Conservation (phyloP, 495 filamentous ascomycete species). For the Daldinia vernicosa region DNA sequence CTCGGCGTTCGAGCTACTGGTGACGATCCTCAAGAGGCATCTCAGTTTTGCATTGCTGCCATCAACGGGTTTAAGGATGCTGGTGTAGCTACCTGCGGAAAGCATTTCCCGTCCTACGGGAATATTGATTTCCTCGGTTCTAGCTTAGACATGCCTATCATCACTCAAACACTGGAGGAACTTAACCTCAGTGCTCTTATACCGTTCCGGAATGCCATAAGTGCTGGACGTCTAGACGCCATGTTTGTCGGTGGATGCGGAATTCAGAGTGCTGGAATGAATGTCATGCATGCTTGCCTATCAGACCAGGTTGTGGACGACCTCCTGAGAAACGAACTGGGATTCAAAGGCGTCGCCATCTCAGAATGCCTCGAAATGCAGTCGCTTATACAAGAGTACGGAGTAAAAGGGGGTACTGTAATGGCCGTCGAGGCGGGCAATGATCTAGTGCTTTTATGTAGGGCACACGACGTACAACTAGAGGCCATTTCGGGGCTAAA, state of each 20-base stretch:
- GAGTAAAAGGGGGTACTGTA: slow-evolving; percentile 88
- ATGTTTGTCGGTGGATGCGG: slow-evolving; percentile 95
- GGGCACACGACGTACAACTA: slow-evolving; percentile 83
- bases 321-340: slow-evolving; percentile 79
- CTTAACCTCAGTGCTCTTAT: slow-evolving; percentile 83
- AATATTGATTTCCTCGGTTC: slow-evolving; percentile 92
- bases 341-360: slow-evolving; percentile 89
- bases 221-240: slow-evolving; percentile 77
- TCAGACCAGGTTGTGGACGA: slow-evolving; percentile 91
- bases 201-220: slow-evolving; percentile 86
- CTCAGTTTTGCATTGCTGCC: slow-evolving; percentile 83
- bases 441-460: slow-evolving; percentile 84
- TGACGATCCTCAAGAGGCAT: slow-evolving; percentile 90
- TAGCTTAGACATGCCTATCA: slow-evolving; percentile 85
- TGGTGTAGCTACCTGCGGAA: slow-evolving; percentile 84
- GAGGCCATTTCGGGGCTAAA: slow-evolving; percentile 88
- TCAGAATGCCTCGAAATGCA: slow-evolving; percentile 98
- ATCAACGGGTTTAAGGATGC: slow-evolving; percentile 91
- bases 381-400: slow-evolving; percentile 87
- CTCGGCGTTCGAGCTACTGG: slow-evolving; percentile 83
- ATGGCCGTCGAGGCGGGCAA: slow-evolving; percentile 95
- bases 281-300: slow-evolving; percentile 90
- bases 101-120: slow-evolving; percentile 92
- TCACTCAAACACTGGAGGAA: slow-evolving; percentile 89
- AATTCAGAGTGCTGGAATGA: slow-evolving; percentile 84